Base-by-base conservation (phyloP, 2,329 filamentous ascomycete genomes). In the Sordariomycetes sp. region DNA sequence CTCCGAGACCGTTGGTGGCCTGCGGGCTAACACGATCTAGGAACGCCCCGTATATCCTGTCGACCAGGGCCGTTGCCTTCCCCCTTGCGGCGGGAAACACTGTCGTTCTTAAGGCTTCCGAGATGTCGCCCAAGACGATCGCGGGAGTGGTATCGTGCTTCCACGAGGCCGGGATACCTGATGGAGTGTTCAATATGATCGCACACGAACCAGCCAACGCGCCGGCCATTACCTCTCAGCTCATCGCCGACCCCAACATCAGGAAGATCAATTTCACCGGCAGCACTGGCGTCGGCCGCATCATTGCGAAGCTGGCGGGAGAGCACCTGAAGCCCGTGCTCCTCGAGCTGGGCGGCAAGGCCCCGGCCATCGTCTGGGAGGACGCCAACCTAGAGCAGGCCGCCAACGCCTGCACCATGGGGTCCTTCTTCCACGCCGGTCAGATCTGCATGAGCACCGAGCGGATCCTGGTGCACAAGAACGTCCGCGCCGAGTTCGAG, bases 391-490 rank as follows among this genome's bases (percentile, higher is more conserved):
- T 96, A 48, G 79, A 87, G 34, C 76, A 82, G 25, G 89, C 90
- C 0, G 90, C 88, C 0, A 69, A 76, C 14, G 80, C 84, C 64
- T 89, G 86, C 64, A 83, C 83, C 0, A 69, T 87, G 1, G 90
- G 89, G 3, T 77, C 88, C 0, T 91, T 92, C 67, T 66, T 90
- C 60, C 81, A 93, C 68, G 76, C 77, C 1, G 90, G 90, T 0
- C 90, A 96, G 73, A 83, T 94, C 53, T 95, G 90, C 77, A 94
- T 95, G 89, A 80, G 81, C 20, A 94, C 90, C 0, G 90, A 95
- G 72, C 81, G 85, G 32, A 86, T 94, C 35, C 65, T 85, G 10
- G 77, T 85, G 3, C 80, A 83, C 68, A 72, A 74, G 60, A 69
- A 71, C 24, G 62, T 84, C 50, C 70, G 66, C 10, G 67, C 66